Evolutionary conservation across 2,329 filamentous ascomycete genomes (phyloP), one percentile per base, ranked within the genome.

Genomic region (Aspergillus sergii): DNA sequence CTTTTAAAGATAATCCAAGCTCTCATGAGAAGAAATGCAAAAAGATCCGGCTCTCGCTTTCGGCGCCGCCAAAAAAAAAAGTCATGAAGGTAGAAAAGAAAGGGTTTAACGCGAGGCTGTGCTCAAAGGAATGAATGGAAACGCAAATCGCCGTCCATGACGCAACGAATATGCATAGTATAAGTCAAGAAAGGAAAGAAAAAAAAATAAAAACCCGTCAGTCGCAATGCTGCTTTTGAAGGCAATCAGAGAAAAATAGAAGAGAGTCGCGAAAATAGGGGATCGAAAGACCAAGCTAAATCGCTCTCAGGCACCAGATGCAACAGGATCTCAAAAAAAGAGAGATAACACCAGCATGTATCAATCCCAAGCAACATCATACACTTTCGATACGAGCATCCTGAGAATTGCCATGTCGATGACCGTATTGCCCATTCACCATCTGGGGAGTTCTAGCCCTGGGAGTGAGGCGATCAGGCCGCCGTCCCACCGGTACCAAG

Each of bases 401-500:
- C 57, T 77, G 74, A 2, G 75, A 77, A 45, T 70, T 68, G 19
- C 70, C 71, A 65, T 71, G 72, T 28, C 71, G 71, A 69, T 76
- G 76, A 14, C 73, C 71, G 28, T 59, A 53, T 16, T 71, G 63
- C 10, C 65, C 73, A 59, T 73, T 75, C 57, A 70, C 72, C 11
- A 76, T 69, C 28, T 66, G 68, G 2, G 76, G 71, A 1, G 69
- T 76, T 45, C 70, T 67, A 1, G 72, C 70, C 54, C 66, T 70
- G 2, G 67, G 64, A 46, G 64, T 67, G 26, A 72, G 58, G 19
- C 71, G 70, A 51, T 71, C 71, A 4, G 65, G 54, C 11, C 71
- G 67, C 2, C 71, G 58, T 14, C 71, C 66, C 14, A 79, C 71
- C 0, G 78, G 77, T 8, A 80, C 75, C 8, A 80, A 65, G n/a